These are phyloP conservation scores for Exophiala xenobiotica DNA, from an alignment of 2,329 filamentous ascomycete species.

Conservation along the genomic window DNA sequence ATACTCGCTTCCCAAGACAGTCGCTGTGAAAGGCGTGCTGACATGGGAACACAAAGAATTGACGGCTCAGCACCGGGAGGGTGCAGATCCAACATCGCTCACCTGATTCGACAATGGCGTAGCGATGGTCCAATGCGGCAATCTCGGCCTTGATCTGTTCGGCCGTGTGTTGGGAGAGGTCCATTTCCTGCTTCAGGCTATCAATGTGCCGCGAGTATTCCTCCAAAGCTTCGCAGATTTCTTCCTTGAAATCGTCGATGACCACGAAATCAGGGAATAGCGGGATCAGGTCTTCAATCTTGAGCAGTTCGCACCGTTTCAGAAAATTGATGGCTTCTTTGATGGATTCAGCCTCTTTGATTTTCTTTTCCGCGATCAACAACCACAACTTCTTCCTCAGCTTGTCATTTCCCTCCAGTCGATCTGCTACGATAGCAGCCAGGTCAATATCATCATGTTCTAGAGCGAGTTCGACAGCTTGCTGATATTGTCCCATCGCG, in stretches of 20 bases:
- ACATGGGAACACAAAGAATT: conserved; percentile 98
- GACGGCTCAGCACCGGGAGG: conserved; percentile 78
- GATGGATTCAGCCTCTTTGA: conserved; percentile 77
- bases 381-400: conserved; percentile 95
- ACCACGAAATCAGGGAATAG: conserved; percentile 99
- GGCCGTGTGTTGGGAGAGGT: conserved; percentile 84
- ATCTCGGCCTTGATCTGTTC: conserved; percentile 90
- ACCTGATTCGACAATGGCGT: conserved; percentile 93
- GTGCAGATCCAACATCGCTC: conserved; percentile 90
- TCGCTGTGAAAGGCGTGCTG: conserved; percentile 98
- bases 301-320: conserved; percentile 83
- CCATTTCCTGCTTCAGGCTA: conserved; percentile 86
- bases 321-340: conserved; percentile 92
- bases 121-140: conserved; percentile 77
- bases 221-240: conserved; percentile 91
- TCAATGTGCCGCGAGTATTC: conserved; percentile 93
- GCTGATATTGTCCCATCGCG: conserved; percentile 89
- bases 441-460: conserved; percentile 88
- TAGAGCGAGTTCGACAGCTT: conserved; percentile 80
- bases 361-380: conserved; percentile 90
- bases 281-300: conserved; percentile 94
- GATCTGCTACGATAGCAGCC: conserved; percentile 83
- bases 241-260: conserved; percentile 98
- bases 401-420: conserved; percentile 65
- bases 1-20: conserved; percentile 80